These are phyloP conservation scores for Globisporangium polare DNA, from an alignment of 352 stramenopile species.

Conservation along the genomic window DNA sequence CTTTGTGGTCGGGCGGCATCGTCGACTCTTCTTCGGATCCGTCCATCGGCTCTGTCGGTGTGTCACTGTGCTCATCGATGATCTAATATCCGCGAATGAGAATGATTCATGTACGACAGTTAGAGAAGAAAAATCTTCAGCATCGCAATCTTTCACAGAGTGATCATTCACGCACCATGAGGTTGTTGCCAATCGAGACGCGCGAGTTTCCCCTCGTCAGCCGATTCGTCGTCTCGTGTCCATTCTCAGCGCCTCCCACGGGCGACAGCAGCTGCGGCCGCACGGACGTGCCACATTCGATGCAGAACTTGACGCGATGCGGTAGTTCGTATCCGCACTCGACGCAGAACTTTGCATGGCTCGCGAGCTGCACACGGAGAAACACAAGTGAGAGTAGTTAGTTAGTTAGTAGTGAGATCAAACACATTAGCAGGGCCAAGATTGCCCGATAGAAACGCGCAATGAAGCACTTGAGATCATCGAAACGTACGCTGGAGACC, in stretches of 20 bases:
- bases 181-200: conserved; percentile 36
- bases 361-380: conserved; percentile 43
- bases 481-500: conserved; percentile 41
- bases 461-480: not conserved
- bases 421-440: not conserved
- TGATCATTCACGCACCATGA: conserved; percentile 32
- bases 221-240: conserved; percentile 21
- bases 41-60: conserved; percentile 48
- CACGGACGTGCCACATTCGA: conserved; percentile 77
- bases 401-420: not conserved
- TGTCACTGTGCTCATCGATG: conserved; percentile 70
- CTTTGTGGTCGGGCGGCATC: conserved; percentile 31
- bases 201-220: conserved; percentile 36
- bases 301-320: conserved; percentile 80
- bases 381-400: conserved; percentile 20
- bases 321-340: conserved; percentile 82
- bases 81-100: conserved; percentile 22
- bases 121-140: not conserved
- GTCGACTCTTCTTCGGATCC: conserved; percentile 50
- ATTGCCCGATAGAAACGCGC: not conserved
- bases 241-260: conserved; percentile 21
- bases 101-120: not conserved
- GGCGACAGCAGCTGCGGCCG: conserved; percentile 52
- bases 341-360: conserved; percentile 76
- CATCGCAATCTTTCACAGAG: not conserved